These are phyloP conservation scores for Magnusiomyces ingens DNA, from an alignment of 1,139 yeast genomes.

Conservation along the genomic window DNA sequence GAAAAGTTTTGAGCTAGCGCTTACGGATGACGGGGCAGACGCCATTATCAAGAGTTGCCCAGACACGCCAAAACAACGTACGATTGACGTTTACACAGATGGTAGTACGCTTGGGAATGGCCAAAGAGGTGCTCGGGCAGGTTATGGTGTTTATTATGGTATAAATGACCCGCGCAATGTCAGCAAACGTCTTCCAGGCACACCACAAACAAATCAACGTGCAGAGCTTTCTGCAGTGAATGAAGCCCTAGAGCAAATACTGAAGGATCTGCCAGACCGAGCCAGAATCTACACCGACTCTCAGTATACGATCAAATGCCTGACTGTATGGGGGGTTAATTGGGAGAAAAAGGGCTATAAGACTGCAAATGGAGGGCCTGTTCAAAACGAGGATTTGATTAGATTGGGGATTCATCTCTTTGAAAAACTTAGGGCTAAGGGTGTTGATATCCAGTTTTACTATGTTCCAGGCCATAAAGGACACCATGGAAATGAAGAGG, in stretches of 20 bases:
- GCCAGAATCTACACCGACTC: constrained; percentile 50
- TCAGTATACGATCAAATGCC: constrained; percentile 43
- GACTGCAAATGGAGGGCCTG: constrained; percentile 39
- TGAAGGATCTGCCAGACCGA: neutral
- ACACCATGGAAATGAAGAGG: constrained; percentile 62
- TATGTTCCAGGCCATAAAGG: constrained; percentile 77
- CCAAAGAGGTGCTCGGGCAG: constrained; percentile 42
- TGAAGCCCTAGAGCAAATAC: constrained; percentile 40
- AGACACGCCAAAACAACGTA: neutral
- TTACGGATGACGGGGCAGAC: neutral
- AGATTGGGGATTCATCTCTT: constrained; percentile 24
- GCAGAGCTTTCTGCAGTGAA: constrained; percentile 70
- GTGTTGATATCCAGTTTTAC: constrained; percentile 35
- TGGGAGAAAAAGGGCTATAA: constrained; percentile 55
- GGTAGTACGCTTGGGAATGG: constrained; percentile 65
- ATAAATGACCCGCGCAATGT: constrained; percentile 47
- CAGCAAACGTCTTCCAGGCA: constrained; percentile 42
- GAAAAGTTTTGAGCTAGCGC: neutral
- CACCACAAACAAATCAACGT: constrained; percentile 65
- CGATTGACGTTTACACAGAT: constrained; percentile 52
- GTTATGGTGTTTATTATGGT: constrained; percentile 72
- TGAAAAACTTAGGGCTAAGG: constrained; percentile 31
- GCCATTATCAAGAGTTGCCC: neutral
- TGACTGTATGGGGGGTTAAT: constrained; percentile 44
- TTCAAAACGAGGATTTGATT: constrained; percentile 49